phyloP scores from a whole-genome alignment of 768 basidiomycete genomes.

The Pleurotus djamor region DNA sequence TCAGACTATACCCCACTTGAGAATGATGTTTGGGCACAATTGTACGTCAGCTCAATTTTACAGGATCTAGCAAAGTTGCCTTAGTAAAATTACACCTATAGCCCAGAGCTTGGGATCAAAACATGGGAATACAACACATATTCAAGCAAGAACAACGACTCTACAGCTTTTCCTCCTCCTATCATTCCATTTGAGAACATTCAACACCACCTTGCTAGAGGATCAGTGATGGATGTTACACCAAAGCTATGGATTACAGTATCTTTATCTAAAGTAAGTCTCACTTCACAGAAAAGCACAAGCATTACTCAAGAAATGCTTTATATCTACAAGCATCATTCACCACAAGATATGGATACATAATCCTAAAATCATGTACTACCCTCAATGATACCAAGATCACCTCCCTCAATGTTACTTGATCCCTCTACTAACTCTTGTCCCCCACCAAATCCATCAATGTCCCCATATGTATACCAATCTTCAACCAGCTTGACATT shows the following conservation, averaged over 20 bases:
- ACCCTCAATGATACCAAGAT: no score
- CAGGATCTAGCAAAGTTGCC: no score
- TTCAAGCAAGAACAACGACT: background rate
- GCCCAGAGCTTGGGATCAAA: conserved; percentile 17
- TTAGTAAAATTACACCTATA: background rate
- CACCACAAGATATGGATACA: background rate
- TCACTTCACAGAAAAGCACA: background rate
- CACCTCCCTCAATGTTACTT: no score
- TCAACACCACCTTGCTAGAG: conserved; percentile 13
- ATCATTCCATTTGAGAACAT: conserved; percentile 13
- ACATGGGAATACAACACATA: conserved; percentile 12
- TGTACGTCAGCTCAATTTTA: conserved; percentile 10
- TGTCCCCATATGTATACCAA: conserved; percentile 8
- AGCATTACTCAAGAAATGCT: background rate
- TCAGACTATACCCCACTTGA: background rate
- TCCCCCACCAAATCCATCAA: conserved; percentile 9
- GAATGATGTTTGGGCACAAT: conserved; percentile 10
- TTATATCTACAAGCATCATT: background rate
- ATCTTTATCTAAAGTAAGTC: conserved; percentile 6
- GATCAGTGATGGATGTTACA: conserved; percentile 3
- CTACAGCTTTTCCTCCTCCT: conserved; percentile 4
- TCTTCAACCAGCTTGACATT: background rate
- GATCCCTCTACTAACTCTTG: no score
- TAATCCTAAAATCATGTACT: background rate
- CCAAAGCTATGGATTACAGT: conserved; percentile 17